Evolutionary conservation across 2,329 filamentous ascomycete species (phyloP), one percentile per base, ranked within the genome.

Genomic region (Epicoccum nigrum): DNA sequence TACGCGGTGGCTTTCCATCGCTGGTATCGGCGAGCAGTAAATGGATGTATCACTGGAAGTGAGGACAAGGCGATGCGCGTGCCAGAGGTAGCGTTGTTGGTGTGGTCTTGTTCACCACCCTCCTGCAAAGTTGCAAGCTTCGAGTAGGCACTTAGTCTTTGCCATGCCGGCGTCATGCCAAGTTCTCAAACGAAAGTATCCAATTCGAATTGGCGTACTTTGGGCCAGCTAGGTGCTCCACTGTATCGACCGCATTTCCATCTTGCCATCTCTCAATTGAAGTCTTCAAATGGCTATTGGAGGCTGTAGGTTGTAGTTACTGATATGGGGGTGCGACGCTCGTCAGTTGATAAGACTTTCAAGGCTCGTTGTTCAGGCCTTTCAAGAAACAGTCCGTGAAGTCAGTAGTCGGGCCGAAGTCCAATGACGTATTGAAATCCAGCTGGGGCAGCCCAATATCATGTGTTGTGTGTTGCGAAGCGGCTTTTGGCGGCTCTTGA

Each of bases 301-400:
- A n/a, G n/a, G n/a, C n/a, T n/a, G n/a, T n/a, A n/a, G n/a, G n/a
- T n/a, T n/a, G n/a, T n/a, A n/a, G n/a, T n/a, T n/a, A n/a, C n/a
- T n/a, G n/a, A n/a, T n/a, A n/a, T n/a, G n/a, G n/a, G n/a, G n/a
- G n/a, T n/a, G n/a, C n/a, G n/a, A 9, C 23, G 23, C 9, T 25
- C 23, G 23, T 25, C 9, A 9, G 9, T 25, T 25, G 23, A 25
- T 3, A 9, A 25, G 23, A 25, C 23, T 25, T 25, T 46, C 59
- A 58, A 56, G 27, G 51, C 42, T 34, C 52, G 16, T 42, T 56
- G 25, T 63, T 56, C 23, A 68, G 35, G 33, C 64, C 62, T 33
- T 51, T 51, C 23, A 72, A 52, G 31, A 70, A 66, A n/a, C 53
- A 45, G 32, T 67, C 63, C 32, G 65, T 62, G 42, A 66, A 68